Conservation (phyloP, 2,329 filamentous ascomycete genomes). For the Bipolaris bicolor region DNA sequence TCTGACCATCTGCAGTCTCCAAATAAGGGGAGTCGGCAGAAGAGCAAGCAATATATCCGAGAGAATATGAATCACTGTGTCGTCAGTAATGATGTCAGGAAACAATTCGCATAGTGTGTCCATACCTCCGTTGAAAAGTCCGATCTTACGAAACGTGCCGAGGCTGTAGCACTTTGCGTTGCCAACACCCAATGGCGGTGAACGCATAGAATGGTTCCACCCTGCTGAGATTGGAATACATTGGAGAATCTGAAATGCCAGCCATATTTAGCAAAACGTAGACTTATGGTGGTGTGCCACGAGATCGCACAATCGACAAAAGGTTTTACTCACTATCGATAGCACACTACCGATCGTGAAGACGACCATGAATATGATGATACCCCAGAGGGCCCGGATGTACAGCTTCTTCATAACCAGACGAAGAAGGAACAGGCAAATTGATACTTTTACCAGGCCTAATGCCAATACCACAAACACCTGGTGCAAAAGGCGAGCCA, state of each 20-base stretch:
- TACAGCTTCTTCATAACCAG: constrained; percentile 45
- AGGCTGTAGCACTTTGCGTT: constrained; percentile 53
- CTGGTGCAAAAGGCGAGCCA: constrained; percentile 53
- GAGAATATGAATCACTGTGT: constrained; percentile 46
- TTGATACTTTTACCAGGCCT: constrained; percentile 56
- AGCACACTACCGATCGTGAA: constrained; percentile 53
- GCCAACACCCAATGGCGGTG: constrained; percentile 34
- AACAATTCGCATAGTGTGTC: not conserved
- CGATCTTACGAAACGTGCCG: constrained; percentile 52
- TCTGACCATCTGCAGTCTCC: constrained; percentile 52
- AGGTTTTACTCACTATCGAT: constrained; percentile 41
- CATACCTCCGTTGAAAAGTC: constrained; percentile 55
- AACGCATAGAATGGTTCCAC: constrained; percentile 51
- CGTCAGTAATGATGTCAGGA: not conserved
- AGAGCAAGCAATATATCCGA: constrained; percentile 52
- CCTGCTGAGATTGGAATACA: constrained; percentile 55
- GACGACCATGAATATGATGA: constrained; percentile 53
- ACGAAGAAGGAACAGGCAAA: constrained; percentile 55
- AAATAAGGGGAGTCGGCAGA: constrained; percentile 53
- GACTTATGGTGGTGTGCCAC: not conserved
- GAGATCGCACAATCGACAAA: not conserved
- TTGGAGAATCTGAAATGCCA: constrained; percentile 47
- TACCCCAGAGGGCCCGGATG: constrained; percentile 51
- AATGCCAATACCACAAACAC: constrained; percentile 56
- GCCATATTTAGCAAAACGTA: not conserved